Conservation (phyloP, 2,329 filamentous ascomycete genomes). For the Botrytis medusae region DNA sequence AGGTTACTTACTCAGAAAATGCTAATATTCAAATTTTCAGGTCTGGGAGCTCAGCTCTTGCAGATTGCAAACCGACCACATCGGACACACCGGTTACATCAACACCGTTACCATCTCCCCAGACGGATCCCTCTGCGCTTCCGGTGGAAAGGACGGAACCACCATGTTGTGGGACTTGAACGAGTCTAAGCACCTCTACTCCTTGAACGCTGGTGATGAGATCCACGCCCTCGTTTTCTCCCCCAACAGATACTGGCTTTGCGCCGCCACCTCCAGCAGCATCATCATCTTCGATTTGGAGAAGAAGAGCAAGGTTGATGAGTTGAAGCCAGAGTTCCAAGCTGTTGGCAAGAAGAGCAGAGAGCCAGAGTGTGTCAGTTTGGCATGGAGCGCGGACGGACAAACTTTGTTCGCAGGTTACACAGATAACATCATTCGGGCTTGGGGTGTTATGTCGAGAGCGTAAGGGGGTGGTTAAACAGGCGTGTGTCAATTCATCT, state of each 20-base stretch:
- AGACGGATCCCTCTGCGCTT: conserved; percentile 97
- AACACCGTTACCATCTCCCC: conserved; percentile 99
- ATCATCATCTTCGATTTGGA: conserved; percentile 99
- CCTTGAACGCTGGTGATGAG: conserved; percentile 98
- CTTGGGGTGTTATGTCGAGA: conserved; percentile 96
- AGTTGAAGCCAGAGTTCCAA: conserved; percentile 98
- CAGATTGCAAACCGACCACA: conserved; percentile 99
- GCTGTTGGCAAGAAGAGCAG: conserved; percentile 98
- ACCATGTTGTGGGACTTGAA: conserved; percentile 99
- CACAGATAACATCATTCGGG: conserved; percentile 99
- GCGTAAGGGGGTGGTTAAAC: conserved; percentile 56
- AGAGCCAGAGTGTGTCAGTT: conserved; percentile 95
- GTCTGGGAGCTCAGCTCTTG: conserved; percentile 99
- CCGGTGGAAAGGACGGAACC: conserved; percentile 98
- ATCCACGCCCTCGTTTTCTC: conserved; percentile 99
- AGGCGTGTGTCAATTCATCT: conserved; percentile 34
- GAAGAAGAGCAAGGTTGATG: conserved; percentile 99
- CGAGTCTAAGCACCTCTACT: conserved; percentile 99
- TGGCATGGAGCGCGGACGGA: conserved; percentile 97
- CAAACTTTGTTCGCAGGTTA: conserved; percentile 99
- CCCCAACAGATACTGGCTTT: conserved; percentile 99
- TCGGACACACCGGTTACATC: conserved; percentile 99
- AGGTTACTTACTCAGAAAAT: conserved; percentile 10
- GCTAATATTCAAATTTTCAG: conserved; percentile 49
- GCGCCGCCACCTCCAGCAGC: conserved; percentile 92